These are phyloP conservation scores for Pulveroboletus sp. DNA, from an alignment of 768 basidiomycete species.

Conservation along the genomic window DNA sequence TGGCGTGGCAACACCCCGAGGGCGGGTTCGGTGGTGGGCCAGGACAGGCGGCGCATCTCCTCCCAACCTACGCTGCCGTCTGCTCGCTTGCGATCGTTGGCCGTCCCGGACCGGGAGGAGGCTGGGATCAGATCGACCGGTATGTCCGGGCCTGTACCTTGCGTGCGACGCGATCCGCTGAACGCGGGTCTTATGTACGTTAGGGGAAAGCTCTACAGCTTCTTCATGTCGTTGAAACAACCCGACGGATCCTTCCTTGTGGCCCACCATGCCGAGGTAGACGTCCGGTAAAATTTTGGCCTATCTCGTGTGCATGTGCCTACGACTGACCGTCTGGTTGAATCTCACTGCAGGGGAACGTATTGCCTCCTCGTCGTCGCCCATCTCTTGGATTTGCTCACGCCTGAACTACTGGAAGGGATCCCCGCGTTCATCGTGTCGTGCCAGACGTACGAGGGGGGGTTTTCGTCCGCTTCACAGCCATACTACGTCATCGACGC, in stretches of 20 bases:
- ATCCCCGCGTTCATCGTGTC: conserved; percentile 78
- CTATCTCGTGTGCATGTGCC: neutral
- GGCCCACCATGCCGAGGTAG: conserved; percentile 82
- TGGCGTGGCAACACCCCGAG: conserved; percentile 76
- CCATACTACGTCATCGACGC: conserved; percentile 48
- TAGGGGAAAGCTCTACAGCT: conserved; percentile 73
- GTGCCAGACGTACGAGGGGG: conserved; percentile 98
- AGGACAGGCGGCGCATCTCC: conserved; percentile 79
- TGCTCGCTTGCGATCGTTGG: conserved; percentile 83
- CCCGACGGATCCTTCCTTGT: conserved; percentile 93
- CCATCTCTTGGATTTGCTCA: conserved; percentile 78
- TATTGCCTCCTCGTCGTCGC: conserved; percentile 90
- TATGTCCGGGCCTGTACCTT: no score
- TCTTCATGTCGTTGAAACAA: conserved; percentile 90
- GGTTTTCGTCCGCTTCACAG: conserved; percentile 79
- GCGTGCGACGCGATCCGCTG: neutral
- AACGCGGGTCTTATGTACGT: neutral
- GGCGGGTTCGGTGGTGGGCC: conserved; percentile 95
- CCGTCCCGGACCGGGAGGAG: conserved; percentile 62
- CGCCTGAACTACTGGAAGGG: conserved; percentile 77
- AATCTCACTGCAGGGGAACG: conserved; percentile 57
- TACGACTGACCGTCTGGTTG: neutral
- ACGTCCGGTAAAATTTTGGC: conserved; percentile 63
- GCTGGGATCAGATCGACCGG: conserved; percentile 88
- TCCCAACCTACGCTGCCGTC: conserved; percentile 87